phyloP scores from a whole-genome alignment of 371 early-diverging fungal species.

The Rhizopus arrhizus region DNA sequence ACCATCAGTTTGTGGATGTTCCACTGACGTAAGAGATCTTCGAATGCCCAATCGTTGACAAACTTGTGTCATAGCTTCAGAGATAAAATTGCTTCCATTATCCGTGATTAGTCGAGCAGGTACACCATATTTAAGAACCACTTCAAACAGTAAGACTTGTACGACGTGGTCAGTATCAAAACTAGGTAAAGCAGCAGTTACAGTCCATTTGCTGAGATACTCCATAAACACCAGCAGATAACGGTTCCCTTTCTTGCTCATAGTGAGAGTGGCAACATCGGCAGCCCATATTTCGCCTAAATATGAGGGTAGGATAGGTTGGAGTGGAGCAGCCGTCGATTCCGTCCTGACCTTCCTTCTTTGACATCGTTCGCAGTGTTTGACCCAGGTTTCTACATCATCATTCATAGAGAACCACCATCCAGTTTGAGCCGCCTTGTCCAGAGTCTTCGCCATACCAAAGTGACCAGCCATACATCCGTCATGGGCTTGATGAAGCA shows the following conservation, averaged over 20 bases:
- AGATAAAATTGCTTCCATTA: constrained; percentile 23
- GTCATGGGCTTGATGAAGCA: no score
- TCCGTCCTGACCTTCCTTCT: constrained; percentile 9
- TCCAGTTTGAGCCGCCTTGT: no score
- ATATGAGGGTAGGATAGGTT: neutral
- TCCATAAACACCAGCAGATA: constrained; percentile 28
- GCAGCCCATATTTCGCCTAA: constrained; percentile 27
- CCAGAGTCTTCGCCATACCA: no score
- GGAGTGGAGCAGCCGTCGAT: constrained; percentile 2
- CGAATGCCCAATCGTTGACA: no score
- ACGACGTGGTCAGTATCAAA: constrained; percentile 10
- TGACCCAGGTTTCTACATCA: no score
- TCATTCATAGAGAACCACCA: no score
- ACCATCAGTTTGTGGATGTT: no score
- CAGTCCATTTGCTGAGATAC: constrained; percentile 22
- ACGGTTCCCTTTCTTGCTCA: constrained; percentile 9
- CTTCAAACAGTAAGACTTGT: neutral
- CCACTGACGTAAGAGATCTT: no score
- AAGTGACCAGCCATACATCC: no score
- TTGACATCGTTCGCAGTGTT: constrained; percentile 14
- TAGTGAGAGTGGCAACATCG: constrained; percentile 24
- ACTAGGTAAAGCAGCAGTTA: constrained; percentile 12
- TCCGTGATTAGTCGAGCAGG: constrained; percentile 16
- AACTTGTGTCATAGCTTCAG: constrained; percentile 25
- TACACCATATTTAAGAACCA: constrained; percentile 3